These are phyloP conservation scores for Musa acuminata DNA, from an alignment of 176 grass and related monocot genomes.

Conservation along the genomic window DNA sequence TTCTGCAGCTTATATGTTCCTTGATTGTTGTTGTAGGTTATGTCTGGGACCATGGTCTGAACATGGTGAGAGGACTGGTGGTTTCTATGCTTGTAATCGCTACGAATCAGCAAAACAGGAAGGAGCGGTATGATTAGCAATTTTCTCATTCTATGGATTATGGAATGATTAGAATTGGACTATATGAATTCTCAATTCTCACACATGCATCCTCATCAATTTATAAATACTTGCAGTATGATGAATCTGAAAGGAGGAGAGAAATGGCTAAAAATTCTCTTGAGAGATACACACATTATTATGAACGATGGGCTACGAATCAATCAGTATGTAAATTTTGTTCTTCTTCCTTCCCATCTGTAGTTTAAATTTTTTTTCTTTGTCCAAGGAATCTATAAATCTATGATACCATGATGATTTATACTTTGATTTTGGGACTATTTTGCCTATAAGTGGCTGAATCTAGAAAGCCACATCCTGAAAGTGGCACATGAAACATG, in stretches of 20 bases:
- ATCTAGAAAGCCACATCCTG: too few relatives aligned
- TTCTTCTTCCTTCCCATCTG: not conserved
- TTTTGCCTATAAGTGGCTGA: too few relatives aligned
- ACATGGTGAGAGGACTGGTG: constrained; percentile 96
- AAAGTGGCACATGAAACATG: too few relatives aligned
- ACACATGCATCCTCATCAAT: constrained; percentile 17
- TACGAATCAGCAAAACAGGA: constrained; percentile 98
- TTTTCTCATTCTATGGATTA: constrained; percentile 8
- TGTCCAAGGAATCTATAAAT: too few relatives aligned
- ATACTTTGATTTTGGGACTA: too few relatives aligned
- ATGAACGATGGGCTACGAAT: constrained; percentile 99
- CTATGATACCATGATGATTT: too few relatives aligned
- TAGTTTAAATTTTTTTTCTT: too few relatives aligned
- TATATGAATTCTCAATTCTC: not conserved
- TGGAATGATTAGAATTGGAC: not conserved
- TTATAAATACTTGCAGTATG: constrained; percentile 53
- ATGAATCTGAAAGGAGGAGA: constrained; percentile 99
- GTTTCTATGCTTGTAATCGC: constrained; percentile 98
- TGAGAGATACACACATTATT: constrained; percentile 99
- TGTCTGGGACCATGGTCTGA: constrained; percentile 98
- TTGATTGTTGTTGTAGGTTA: constrained; percentile 40
- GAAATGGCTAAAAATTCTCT: constrained; percentile 99
- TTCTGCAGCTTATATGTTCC: constrained; percentile 9
- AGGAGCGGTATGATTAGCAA: constrained; percentile 59
- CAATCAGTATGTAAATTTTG: constrained; percentile 63